Percentiles rank a stretch among this genome's conserved stretches.
These are phyloP conservation scores for Apiospora rasikravindrae DNA, from an alignment of 2,329 filamentous ascomycete species.

Conservation along the genomic window DNA sequence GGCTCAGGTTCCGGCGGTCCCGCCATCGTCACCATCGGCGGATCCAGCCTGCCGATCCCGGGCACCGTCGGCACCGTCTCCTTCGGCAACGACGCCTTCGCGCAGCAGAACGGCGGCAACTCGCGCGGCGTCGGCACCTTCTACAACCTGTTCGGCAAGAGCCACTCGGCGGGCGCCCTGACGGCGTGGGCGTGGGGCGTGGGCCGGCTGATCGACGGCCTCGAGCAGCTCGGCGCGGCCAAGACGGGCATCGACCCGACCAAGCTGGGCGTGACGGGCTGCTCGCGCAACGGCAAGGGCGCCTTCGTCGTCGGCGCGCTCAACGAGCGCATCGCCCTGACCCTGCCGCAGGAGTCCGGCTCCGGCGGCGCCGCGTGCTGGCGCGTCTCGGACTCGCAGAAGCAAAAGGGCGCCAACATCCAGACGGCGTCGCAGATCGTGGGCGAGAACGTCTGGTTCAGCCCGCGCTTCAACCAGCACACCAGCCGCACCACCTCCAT, in stretches of 20 bases:
- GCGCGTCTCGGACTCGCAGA: constrained; percentile 58
- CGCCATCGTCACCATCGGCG: constrained; percentile 63
- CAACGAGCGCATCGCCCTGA: constrained; percentile 63
- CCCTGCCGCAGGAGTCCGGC: constrained; percentile 67
- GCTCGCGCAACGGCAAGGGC: constrained; percentile 69
- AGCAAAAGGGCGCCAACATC: constrained; percentile 59
- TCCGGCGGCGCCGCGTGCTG: constrained; percentile 66
- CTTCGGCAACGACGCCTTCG: constrained; percentile 65
- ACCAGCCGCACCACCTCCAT: constrained; percentile 50
- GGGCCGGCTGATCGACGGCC: constrained; percentile 62
- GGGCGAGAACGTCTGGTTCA: constrained; percentile 69
- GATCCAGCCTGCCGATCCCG: constrained; percentile 59
- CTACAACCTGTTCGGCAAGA: constrained; percentile 62
- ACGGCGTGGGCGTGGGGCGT: constrained; percentile 70
- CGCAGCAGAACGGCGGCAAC: constrained; percentile 49
- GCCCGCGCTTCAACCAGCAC: constrained; percentile 57
- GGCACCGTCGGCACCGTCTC: constrained; percentile 60
- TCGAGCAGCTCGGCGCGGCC: constrained; percentile 54
- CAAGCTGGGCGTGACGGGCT: constrained; percentile 63
- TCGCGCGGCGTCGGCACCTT: constrained; percentile 63
- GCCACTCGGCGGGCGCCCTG: constrained; percentile 60
- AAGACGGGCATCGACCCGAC: constrained; percentile 55
- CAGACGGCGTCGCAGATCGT: constrained; percentile 65
- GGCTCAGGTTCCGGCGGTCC: constrained; percentile 49
- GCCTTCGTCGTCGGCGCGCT: constrained; percentile 66